Conservation (phyloP, 2,329 filamentous ascomycete genomes). For the Fusarium redolens region DNA sequence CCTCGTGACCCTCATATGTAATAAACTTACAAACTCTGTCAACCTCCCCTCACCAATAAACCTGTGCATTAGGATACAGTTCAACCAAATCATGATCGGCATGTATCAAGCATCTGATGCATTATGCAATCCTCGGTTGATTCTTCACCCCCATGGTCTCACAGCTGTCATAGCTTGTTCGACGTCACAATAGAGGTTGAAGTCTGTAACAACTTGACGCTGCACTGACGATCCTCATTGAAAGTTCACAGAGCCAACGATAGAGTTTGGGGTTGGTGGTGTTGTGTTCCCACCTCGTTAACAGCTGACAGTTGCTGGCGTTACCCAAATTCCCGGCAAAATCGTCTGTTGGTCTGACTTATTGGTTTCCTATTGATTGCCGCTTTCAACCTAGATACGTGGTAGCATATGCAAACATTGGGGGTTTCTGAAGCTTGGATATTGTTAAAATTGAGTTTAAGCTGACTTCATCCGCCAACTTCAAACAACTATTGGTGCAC, state of each 20-base stretch:
- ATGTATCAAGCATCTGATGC: constrained; percentile 1
- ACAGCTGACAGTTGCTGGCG: constrained; percentile 12
- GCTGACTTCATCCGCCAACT: not conserved
- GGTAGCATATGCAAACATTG: not conserved
- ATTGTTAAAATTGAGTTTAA: not conserved
- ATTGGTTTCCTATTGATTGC: not conserved
- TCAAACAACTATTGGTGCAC: not conserved
- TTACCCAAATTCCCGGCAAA: not conserved
- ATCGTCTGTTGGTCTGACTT: not conserved
- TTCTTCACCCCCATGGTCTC: constrained; percentile 1
- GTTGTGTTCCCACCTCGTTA: not conserved
- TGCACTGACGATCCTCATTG: not conserved
- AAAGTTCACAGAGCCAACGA: not conserved
- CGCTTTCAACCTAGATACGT: not conserved
- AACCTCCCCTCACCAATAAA: not conserved
- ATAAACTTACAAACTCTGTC: constrained; percentile 9
- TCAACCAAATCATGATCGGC: constrained; percentile 8
- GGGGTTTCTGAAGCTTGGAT: not conserved
- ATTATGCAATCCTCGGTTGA: not conserved
- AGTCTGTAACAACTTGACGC: not conserved
- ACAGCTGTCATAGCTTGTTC: not conserved
- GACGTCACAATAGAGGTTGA: constrained; percentile 6
- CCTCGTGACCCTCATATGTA: constrained; percentile 28
- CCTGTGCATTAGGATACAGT: not conserved
- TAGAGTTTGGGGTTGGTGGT: constrained; percentile 21